These are phyloP conservation scores for Colletotrichum endophyticum DNA, from an alignment of 2,329 filamentous ascomycete species.

Conservation along the genomic window DNA sequence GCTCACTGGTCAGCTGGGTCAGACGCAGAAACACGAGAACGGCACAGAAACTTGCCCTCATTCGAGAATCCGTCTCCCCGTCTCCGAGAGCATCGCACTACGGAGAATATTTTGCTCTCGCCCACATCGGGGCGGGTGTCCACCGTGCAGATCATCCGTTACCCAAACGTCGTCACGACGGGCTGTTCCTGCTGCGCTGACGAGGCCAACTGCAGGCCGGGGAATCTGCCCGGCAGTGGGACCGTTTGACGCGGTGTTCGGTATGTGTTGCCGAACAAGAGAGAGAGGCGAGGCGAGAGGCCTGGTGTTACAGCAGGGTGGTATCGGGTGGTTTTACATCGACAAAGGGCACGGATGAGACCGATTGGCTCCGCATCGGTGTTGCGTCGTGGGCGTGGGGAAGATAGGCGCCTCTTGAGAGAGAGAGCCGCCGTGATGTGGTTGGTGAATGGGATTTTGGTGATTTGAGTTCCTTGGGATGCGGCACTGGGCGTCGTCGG, in stretches of 20 bases:
- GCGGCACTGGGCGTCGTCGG: not conserved
- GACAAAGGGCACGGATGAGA: not conserved
- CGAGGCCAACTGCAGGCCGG: not conserved
- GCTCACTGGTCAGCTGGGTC: not conserved
- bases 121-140: not conserved
- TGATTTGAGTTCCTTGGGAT: not conserved
- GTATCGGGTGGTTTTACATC: not conserved
- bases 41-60: not conserved
- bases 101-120: not conserved
- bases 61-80: not conserved
- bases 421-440: not conserved
- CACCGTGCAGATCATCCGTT: not conserved
- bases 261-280: not conserved
- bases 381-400: not conserved
- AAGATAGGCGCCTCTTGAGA: not conserved
- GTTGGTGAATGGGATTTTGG: not conserved
- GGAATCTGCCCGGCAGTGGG: not conserved
- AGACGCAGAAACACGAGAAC: not conserved
- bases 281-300: not conserved
- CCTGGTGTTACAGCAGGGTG: not conserved
- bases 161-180: not conserved
- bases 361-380: not conserved
- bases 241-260: not conserved
- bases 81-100: not conserved
- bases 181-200: not conserved